Evolutionary conservation across 1,284 basidiomycete species (phyloP), one percentile per base, ranked within the genome.

Genomic region (Trichosporon sp.): DNA sequence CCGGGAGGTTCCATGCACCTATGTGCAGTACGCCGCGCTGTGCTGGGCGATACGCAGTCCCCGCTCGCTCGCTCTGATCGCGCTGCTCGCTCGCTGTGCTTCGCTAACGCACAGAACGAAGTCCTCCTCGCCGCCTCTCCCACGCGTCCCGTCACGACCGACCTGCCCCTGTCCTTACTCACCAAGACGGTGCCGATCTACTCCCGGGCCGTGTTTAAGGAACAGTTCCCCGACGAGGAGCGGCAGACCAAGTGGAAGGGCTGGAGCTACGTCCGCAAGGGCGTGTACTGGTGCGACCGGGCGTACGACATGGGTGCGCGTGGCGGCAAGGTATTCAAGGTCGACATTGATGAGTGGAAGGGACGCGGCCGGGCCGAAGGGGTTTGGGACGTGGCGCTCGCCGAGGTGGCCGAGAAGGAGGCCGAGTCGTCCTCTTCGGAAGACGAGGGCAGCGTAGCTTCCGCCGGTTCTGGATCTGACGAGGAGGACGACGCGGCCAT

Each of bases 221-320:
- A 78, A 35, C 78, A 81, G 72, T 81, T 78, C 66, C 72, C 73
- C 46, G 69, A 76, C 65, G 67, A 70, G 26, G 74, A 74, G 51
- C 38, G 76, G 73, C 72, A 77, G 56, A 78, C 78, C 1, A 66
- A 76, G 31, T 76, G 80, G 68, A 80, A 78, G 66, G 81, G 80
- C 1, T 82, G 80, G 76, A 72, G 73, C 10, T 78, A 78, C 54
- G 74, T 78, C 68, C 71, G 75, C 56, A 72, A 70, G 26, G 78
- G 80, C 7, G 78, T 84, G 2, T 83, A 81, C 72, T 84, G 81
- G 78, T 83, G 82, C 67, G 65, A 78, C 37, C 74, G 78, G 31
- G 83, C 83, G 11, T 83, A 80, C 67, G 83, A 84, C 73, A 83
- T 81, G 69, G 77, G 78, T 54, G 82, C 79, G 5, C 79, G 79